Evolutionary conservation across 768 basidiomycete genomes (phyloP).

Genomic region (Mycena sanguinolenta): DNA sequence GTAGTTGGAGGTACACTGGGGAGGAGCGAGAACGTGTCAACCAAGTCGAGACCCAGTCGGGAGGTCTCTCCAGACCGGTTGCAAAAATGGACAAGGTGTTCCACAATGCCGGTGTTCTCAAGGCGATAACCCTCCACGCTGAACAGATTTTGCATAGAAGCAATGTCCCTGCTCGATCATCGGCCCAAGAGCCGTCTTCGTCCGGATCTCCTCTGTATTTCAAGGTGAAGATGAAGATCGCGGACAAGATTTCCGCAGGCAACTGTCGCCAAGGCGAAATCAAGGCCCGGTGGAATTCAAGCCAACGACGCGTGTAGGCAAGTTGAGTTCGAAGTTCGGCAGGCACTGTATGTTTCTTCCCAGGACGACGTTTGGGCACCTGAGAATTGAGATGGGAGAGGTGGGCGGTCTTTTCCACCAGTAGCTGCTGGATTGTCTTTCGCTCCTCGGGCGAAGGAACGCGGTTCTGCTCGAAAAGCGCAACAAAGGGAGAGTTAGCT

Average conservation of each 20-base stretch:
- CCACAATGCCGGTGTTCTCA: constrained; percentile 28
- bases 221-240: constrained; percentile 23
- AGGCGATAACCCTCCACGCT: constrained; percentile 25
- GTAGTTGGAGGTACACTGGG: constrained; percentile 25
- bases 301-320: constrained; percentile 19
- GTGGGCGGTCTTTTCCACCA: constrained; percentile 16
- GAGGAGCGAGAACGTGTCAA: constrained; percentile 26
- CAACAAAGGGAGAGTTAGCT: constrained; percentile 21
- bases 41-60: constrained; percentile 30
- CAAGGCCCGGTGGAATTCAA: constrained; percentile 26
- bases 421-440: constrained; percentile 11
- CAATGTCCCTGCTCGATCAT: constrained; percentile 25
- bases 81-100: constrained; percentile 18
- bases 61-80: not conserved
- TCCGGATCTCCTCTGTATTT: not conserved
- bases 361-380: constrained; percentile 20
- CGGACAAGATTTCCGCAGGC: constrained; percentile 25
- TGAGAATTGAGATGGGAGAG: constrained; percentile 26
- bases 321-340: constrained; percentile 26
- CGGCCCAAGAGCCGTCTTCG: constrained; percentile 7
- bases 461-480: constrained; percentile 8
- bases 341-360: constrained; percentile 24
- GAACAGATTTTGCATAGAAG: constrained; percentile 21
- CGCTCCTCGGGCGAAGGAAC: constrained; percentile 24
- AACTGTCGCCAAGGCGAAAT: constrained; percentile 28